Base-by-base conservation (phyloP, 2,329 filamentous ascomycete species). In the Simplicillium aogashimaense region DNA sequence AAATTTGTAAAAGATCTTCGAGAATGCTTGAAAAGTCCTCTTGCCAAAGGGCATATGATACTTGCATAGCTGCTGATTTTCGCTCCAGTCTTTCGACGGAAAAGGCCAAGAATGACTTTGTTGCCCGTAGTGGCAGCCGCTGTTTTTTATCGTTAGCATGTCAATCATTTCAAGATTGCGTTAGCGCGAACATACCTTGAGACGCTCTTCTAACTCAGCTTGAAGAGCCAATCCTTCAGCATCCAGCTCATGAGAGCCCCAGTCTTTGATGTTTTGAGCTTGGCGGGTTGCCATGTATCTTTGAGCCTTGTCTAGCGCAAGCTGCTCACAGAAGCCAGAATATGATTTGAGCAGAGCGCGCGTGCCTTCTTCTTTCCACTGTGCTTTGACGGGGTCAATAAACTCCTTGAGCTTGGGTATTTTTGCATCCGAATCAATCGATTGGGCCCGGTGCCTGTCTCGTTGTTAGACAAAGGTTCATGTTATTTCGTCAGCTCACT, bases 31-130 rank as follows among this genome's bases (percentile, higher is more conserved):
- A 83, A 40, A 95, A 83, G 1, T 81, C 74, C 40, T 89, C 82
- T 43, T 83, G 78, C 92, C 92, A 98, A n/a, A 98, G 65, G 14
- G 72, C 70, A 50, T 81, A 83, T 1, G 88, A 86, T 18, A 84
- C 78, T 45, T 83, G 76, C 50, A 89, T 92, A 0, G 85, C 71
- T 8, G 76, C 65, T 4, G 84, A 81, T 5, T 74, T 73, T 50
- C 83, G 85, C 37, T 87, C 83, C 7, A 97, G 64, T 55, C 87
- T 87, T 50, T 98, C 94, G 0, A 92, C 90, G 0, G 90, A 94
- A 37, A 89, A 90, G 2, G 83, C 85, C n/a, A 98, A 66, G 54
- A 97, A 85, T 0, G 86, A 87, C 56, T 95, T 95, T 2, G 90
- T 95, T 7, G 85, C 76, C 42, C 90, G 79, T 33, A 98, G 64